Percentiles rank a stretch among this genome's conserved stretches.
Conservation (phyloP, 192 early-diverging fungal genomes). For the Phycomyces blakesleeanus region DNA sequence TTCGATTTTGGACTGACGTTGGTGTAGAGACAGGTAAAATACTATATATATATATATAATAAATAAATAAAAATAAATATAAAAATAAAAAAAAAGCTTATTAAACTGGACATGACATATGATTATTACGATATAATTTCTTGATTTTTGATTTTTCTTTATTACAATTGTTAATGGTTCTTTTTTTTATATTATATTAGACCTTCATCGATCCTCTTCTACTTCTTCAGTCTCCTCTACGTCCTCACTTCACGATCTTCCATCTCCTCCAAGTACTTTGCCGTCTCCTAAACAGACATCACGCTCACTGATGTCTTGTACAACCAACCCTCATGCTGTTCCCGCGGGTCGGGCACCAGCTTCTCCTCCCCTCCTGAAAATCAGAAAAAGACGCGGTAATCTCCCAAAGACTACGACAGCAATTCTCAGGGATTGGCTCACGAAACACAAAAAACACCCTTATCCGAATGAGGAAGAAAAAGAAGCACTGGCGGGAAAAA, state of each 20-base stretch:
- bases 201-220: background rate
- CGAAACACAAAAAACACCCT: slow-evolving; percentile 51
- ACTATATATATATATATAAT: too few relatives aligned
- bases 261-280: slow-evolving; percentile 11
- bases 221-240: slow-evolving; percentile 9
- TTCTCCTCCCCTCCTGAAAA: background rate
- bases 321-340: slow-evolving; percentile 2
- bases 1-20: slow-evolving; percentile 32
- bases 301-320: background rate
- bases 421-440: slow-evolving; percentile 50
- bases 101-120: too few relatives aligned
- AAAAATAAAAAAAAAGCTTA: too few relatives aligned
- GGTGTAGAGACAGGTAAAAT: slow-evolving; percentile 11
- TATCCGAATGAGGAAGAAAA: slow-evolving; percentile 58
- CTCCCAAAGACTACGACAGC: slow-evolving; percentile 43
- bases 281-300: background rate
- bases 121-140: too few relatives aligned
- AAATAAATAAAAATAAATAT: too few relatives aligned
- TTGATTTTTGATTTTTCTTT: too few relatives aligned
- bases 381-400: slow-evolving; percentile 36
- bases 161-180: too few relatives aligned
- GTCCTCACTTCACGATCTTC: background rate
- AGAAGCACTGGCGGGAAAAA: slow-evolving; percentile 37
- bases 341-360: slow-evolving; percentile 1
- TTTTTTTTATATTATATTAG: background rate